Conservation (phyloP, 2,329 filamentous ascomycete genomes). For the Diaporthe vaccinii region DNA sequence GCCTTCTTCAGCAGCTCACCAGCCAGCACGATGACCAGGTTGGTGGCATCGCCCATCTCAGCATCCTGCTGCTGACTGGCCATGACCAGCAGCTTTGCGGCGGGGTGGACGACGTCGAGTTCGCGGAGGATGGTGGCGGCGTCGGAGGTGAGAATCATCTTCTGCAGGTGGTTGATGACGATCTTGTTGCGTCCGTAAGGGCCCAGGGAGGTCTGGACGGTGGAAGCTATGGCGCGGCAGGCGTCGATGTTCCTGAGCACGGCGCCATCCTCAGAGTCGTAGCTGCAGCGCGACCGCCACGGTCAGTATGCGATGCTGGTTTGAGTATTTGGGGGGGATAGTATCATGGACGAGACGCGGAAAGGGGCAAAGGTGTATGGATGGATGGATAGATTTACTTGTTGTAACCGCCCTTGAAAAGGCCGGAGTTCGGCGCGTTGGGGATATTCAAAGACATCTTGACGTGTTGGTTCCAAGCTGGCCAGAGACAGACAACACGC, state of each 20-base stretch:
- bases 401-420: conserved; percentile 97
- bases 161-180: conserved; percentile 99
- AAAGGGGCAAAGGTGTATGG: conserved; percentile 32
- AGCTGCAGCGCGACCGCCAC: conserved; percentile 69
- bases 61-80: conserved; percentile 98
- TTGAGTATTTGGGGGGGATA: neutral
- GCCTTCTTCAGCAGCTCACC: conserved; percentile 97
- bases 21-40: conserved; percentile 94
- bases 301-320: conserved; percentile 37
- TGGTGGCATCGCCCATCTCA: conserved; percentile 99
- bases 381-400: conserved; percentile 72
- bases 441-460: conserved; percentile 97
- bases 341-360: conserved; percentile 38
- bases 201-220: conserved; percentile 95
- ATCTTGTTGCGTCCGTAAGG: conserved; percentile 99
- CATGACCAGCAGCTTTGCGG: conserved; percentile 98
- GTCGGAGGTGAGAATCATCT: conserved; percentile 99
- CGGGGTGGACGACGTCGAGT: conserved; percentile 97
- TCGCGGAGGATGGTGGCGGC: conserved; percentile 97
- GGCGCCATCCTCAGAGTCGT: conserved; percentile 98
- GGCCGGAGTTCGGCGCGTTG: conserved; percentile 89
- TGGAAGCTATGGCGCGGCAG: conserved; percentile 94
- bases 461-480: conserved; percentile 38
- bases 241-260: conserved; percentile 99
- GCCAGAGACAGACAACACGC: conserved; percentile 3